phyloP scores from a whole-genome alignment of 2,329 filamentous ascomycete genomes.

The Beauveria sp. region DNA sequence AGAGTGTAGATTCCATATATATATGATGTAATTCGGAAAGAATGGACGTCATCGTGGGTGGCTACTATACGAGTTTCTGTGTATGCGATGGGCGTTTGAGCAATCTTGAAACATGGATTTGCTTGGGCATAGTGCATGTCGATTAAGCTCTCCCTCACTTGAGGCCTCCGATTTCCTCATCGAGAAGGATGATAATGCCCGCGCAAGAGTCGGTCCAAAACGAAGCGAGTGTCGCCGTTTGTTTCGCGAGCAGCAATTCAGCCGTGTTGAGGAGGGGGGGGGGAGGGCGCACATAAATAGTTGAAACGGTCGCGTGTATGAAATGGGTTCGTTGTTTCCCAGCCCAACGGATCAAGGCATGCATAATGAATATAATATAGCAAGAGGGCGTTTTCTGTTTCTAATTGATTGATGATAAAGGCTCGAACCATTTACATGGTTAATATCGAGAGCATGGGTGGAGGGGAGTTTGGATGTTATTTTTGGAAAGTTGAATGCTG shows the following conservation, averaged over 20 bases:
- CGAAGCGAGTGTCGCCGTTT: neutral
- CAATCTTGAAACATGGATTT: neutral
- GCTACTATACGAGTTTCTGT: neutral
- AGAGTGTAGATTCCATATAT: slow-evolving; percentile 12
- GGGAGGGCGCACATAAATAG: neutral
- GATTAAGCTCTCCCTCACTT: neutral
- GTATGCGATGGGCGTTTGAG: neutral
- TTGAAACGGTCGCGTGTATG: neutral
- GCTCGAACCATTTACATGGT: no score
- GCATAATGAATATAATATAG: no score
- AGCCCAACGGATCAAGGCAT: no score
- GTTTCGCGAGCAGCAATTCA: neutral
- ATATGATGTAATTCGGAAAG: neutral
- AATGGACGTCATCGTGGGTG: neutral
- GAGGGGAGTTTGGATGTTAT: no score
- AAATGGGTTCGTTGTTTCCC: no score
- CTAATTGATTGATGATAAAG: no score
- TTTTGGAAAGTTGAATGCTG: no score
- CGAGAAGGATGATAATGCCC: neutral
- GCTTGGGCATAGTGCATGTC: no score
- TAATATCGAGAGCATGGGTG: no score
- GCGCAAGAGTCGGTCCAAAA: neutral
- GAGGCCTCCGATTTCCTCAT: neutral
- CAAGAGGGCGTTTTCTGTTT: no score
- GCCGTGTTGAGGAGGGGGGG: neutral